These are phyloP conservation scores for Cercospora citrullina DNA, from an alignment of 2,329 filamentous ascomycete species.

Conservation along the genomic window DNA sequence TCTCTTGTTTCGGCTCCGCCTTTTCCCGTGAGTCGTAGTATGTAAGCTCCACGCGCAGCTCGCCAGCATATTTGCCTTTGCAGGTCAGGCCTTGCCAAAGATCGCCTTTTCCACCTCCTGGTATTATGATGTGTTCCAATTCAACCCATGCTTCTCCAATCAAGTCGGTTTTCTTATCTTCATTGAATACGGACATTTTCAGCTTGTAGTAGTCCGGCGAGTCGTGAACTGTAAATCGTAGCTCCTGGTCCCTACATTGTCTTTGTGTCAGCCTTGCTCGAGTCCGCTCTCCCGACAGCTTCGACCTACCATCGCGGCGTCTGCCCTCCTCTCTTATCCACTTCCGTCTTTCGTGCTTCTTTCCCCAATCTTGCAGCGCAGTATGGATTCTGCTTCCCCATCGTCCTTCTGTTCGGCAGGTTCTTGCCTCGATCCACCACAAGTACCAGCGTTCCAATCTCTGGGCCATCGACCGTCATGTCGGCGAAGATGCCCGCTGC, in stretches of 20 bases:
- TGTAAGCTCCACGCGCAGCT: conserved; percentile 91
- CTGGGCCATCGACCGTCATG: conserved; percentile 87
- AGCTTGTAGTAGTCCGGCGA: conserved; percentile 94
- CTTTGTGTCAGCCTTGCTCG: conserved; percentile 16
- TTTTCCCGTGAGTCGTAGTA: conserved; percentile 91
- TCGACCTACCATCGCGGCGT: conserved; percentile 83
- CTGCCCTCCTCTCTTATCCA: conserved; percentile 90
- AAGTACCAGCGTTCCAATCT: conserved; percentile 88
- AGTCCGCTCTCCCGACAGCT: neutral
- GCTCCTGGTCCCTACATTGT: conserved; percentile 81
- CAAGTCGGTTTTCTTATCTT: conserved; percentile 95
- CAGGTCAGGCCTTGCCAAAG: conserved; percentile 86
- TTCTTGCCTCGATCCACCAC: conserved; percentile 96
- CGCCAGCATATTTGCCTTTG: conserved; percentile 92
- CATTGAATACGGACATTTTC: conserved; percentile 95
- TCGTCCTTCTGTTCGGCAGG: conserved; percentile 91
- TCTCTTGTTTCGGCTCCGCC: conserved; percentile 61
- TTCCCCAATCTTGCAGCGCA: conserved; percentile 92
- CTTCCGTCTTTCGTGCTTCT: conserved; percentile 95
- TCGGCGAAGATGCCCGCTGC: conserved; percentile 93
- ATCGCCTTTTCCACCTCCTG: conserved; percentile 90
- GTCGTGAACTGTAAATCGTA: conserved; percentile 94
- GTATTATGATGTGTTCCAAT: conserved; percentile 74
- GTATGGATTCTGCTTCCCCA: conserved; percentile 98
- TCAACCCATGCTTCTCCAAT: conserved; percentile 94